Evolutionary conservation across 768 basidiomycete genomes (phyloP), one percentile per base, ranked within the genome.

Genomic region (Podaxis sp.): DNA sequence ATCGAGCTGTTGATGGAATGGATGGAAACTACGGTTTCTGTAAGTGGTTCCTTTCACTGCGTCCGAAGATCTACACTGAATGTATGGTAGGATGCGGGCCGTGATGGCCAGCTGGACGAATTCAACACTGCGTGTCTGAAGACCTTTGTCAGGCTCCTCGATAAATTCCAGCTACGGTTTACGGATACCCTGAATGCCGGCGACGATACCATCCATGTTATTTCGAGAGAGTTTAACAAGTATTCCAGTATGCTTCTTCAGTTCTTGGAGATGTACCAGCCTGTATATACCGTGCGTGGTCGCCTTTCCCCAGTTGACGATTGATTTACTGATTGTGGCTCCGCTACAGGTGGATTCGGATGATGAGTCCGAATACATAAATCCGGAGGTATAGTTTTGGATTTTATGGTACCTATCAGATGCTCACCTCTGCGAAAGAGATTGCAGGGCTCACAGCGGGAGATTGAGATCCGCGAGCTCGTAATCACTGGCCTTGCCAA

Each of bases 401-500:
- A 25, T 7, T 36, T 18, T 32, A 13, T 28, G 14, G 44, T 44
- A 28, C 14, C 16, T 9, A 6, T 32, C 23, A 40, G 10, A 13
- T 23, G 18, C 40, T 46, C 32, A 25, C 7, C 25, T 1, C 46
- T 32, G 10, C 32, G 18, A 23, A 7, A 79, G 83, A 81, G 76
- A 70, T 72, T 74, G 61, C 74, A 75, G 11, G 61, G 70, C 5
- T 79, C 80, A 5, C 80, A 80, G 50, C 79, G 79, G 65, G 84
- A 84, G 55, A 80, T 81, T 0, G 87, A 89, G 59, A 73, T 92
- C 42, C 84, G 89, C 13, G 88, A 92, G 61, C 75, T 91, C 14
- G 86, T 92, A 46, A 90, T 95, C 61, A 82, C 85, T 4, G 91
- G 90, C 1, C 81, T 96, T 5, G 83, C 93, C 0, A 87, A 93